Percentiles rank a stretch among this genome's conserved stretches.
phyloP scores from a whole-genome alignment of 352 stramenopile species.

The Saprolegnia diclina region DNA sequence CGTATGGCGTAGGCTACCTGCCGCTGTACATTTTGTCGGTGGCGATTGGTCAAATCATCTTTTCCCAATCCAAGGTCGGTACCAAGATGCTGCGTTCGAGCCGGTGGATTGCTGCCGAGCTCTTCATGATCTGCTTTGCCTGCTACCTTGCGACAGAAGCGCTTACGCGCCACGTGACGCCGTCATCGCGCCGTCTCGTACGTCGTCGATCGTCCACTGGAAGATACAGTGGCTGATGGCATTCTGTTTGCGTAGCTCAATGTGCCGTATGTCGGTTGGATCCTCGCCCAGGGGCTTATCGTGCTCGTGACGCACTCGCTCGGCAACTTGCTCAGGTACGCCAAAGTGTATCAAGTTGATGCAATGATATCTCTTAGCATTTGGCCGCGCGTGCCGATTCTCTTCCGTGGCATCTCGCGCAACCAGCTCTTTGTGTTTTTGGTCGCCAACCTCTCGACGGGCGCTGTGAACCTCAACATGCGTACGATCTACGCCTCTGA shows the following conservation, averaged over 20 bases:
- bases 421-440: slow-evolving; percentile 85
- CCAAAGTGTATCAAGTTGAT: neutral
- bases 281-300: slow-evolving; percentile 55
- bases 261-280: slow-evolving; percentile 72
- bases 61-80: slow-evolving; percentile 53
- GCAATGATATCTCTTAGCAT: slow-evolving; percentile 37
- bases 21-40: slow-evolving; percentile 82
- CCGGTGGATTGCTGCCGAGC: slow-evolving; percentile 46
- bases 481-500: slow-evolving; percentile 62
- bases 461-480: slow-evolving; percentile 72
- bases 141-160: slow-evolving; percentile 55
- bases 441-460: slow-evolving; percentile 71
- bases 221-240: neutral
- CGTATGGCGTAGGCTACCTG: slow-evolving; percentile 76
- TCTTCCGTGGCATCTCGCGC: slow-evolving; percentile 68
- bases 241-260: slow-evolving; percentile 45
- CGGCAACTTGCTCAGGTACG: slow-evolving; percentile 61
- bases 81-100: slow-evolving; percentile 57
- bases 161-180: slow-evolving; percentile 45
- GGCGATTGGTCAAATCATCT: slow-evolving; percentile 53
- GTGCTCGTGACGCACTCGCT: slow-evolving; percentile 50
- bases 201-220: slow-evolving; percentile 1
- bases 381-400: slow-evolving; percentile 49
- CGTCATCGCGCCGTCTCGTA: slow-evolving; percentile 70
- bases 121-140: slow-evolving; percentile 39